phyloP scores from a whole-genome alignment of 192 early-diverging fungal genomes.

The Linnemannia schmuckeri region DNA sequence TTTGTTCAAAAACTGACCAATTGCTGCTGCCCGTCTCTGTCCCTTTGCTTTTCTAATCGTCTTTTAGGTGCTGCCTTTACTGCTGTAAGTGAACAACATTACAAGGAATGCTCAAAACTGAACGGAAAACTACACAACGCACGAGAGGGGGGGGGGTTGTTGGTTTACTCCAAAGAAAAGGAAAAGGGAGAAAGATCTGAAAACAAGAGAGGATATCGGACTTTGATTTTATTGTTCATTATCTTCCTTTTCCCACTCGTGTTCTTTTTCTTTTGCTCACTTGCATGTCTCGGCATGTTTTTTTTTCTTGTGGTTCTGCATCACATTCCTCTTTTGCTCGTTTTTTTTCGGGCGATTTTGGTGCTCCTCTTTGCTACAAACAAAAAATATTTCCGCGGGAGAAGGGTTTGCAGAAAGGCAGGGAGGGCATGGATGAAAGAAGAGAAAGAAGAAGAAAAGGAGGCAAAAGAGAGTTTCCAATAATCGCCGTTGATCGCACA shows the following conservation, averaged over 20 bases:
- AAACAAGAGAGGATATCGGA: background rate
- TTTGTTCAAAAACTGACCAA: background rate
- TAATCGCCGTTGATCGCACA: background rate
- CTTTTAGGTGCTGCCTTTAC: slow-evolving; percentile 52
- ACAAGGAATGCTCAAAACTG: background rate
- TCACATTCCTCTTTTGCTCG: too few species aligned
- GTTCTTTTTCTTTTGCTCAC: background rate
- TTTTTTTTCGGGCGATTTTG: background rate
- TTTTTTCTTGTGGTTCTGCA: background rate
- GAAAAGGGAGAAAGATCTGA: background rate
- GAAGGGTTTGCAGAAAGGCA: background rate
- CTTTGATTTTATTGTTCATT: slow-evolving; percentile 8
- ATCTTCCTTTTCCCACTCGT: background rate
- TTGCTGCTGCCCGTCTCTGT: background rate
- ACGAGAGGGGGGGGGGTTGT: background rate
- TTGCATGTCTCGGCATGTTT: background rate
- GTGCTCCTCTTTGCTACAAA: background rate
- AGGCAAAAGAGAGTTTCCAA: background rate
- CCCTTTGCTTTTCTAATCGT: background rate
- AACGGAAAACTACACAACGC: background rate
- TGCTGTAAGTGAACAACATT: slow-evolving; percentile 34
- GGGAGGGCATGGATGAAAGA: background rate
- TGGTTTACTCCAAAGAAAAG: background rate
- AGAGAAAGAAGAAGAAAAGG: too few species aligned
- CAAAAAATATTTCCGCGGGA: background rate